A percentile compares a stretch with the other conserved stretches of the same genome.
These are phyloP conservation scores for Citrullus mucosospermus DNA, from an alignment of 306 rosid genomes.

Conservation along the genomic window DNA sequence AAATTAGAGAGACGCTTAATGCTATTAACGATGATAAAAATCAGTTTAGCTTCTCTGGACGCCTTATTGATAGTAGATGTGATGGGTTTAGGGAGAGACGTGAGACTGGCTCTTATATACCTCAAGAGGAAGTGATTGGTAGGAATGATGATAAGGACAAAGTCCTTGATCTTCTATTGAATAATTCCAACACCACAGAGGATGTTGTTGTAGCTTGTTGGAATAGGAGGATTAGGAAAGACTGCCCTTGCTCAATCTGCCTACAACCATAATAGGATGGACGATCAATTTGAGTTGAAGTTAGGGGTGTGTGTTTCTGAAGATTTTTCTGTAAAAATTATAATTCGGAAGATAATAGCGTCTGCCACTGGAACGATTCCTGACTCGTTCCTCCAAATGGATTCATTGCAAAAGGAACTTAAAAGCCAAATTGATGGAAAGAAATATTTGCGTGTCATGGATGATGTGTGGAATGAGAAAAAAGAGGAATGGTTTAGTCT, in stretches of 20 bases:
- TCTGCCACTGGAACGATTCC: background rate
- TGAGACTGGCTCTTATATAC: background rate
- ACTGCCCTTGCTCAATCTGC: background rate
- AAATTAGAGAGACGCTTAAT: background rate
- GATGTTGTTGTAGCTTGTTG: background rate
- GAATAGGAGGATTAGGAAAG: conserved; percentile 1
- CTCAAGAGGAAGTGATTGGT: background rate
- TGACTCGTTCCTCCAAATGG: background rate
- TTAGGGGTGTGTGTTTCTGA: conserved; percentile 16
- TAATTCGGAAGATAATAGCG: background rate
- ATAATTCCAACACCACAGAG: background rate
- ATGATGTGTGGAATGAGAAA: background rate
- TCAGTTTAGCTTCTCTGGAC: background rate
- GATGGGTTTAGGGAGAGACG: background rate
- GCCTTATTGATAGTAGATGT: background rate
- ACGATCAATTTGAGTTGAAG: background rate
- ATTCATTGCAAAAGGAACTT: background rate
- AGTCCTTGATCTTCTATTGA: background rate
- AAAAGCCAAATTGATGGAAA: too few relatives aligned
- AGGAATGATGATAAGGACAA: background rate
- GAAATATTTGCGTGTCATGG: background rate
- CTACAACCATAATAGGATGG: background rate
- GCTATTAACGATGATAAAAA: background rate
- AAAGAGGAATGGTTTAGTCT: background rate
- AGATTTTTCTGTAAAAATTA: background rate